Base-by-base conservation (phyloP, 768 basidiomycete species). In the Macrocybe gigantea region DNA sequence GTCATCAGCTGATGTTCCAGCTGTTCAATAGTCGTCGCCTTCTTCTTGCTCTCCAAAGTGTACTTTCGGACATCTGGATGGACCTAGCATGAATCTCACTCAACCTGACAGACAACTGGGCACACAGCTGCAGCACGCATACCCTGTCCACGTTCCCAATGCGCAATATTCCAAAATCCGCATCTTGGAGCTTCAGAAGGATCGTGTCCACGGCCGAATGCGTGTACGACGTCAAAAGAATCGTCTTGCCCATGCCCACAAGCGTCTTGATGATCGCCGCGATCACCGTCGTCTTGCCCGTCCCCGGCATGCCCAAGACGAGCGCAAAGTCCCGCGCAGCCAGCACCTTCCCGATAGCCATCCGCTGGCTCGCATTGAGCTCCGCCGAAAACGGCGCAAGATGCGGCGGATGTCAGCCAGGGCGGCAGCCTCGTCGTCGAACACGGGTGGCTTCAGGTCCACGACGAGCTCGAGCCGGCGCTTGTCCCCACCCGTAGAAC, bases 161-260 rank as follows among this genome's bases (percentile, higher is more conserved):
- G 33, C 96, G 71, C 55, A 99, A 63, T 39, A 98, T 85, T 13
- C 75, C 69, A 60, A 91, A 86, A 33, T 83, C 83, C 2, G 61
- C 65, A 49, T 77, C 76, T 22, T 74, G 69, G 49, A 97, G 64
- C 64, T 96, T 97, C 58, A 86, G 68, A 58, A 99, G 59, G 58
- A 98, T 95, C n/a, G 86, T 97, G 56, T 99, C 96, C 40, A 99
- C 96, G 0, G 96, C 95, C 10, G 94, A 96, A 70, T 99, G 96
- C 2, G 96, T 99, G 63, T 97, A 96, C 39, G 89, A 90, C 6
- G 88, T 88, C 51, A 98, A 65, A 22, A 99, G 67, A 5, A 98
- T 89, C 0, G 79, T 88, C 72, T 96, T 94, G 6, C 91, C 90
- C 66, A 82, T 71, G 35, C 65, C 75, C 1, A 93, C 91, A 10